These are phyloP conservation scores for Kwoniella botswanensis DNA, from an alignment of 768 basidiomycete species.

Conservation along the genomic window DNA sequence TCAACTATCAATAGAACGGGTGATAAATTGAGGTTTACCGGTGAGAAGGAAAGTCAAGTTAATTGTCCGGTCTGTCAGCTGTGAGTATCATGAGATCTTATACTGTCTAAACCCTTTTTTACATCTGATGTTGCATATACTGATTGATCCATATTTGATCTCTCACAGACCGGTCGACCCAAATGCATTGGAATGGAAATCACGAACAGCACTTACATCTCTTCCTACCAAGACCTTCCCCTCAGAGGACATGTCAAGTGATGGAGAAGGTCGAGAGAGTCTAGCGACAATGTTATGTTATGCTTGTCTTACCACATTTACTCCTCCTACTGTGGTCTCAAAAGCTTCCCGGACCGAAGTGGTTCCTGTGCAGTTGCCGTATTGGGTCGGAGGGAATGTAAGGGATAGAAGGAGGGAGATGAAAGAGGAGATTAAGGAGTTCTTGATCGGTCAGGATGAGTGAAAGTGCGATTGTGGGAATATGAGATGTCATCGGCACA, in stretches of 20 bases:
- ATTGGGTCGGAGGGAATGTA: constrained; percentile 39
- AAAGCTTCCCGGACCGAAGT: neutral
- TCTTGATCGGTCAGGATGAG: constrained; percentile 36
- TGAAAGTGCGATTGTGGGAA: neutral
- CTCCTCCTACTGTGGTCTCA: constrained; percentile 24
- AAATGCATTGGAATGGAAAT: constrained; percentile 54
- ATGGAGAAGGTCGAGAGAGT: neutral
- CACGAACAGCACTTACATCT: constrained; percentile 50
- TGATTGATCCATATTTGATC: neutral
- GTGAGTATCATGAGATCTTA: constrained; percentile 31
- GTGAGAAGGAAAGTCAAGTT: constrained; percentile 13
- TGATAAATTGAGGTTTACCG: constrained; percentile 54
- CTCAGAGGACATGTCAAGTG: neutral
- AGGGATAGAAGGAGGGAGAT: constrained; percentile 31
- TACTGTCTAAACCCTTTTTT: no score
- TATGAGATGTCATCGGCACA: neutral
- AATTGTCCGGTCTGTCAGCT: constrained; percentile 49
- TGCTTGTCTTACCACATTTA: constrained; percentile 53
- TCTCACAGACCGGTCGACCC: constrained; percentile 49
- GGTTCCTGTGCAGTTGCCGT: constrained; percentile 32
- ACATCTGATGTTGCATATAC: neutral
- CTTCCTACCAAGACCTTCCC: constrained; percentile 21
- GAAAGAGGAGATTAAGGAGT: constrained; percentile 42
- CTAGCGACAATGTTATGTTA: constrained; percentile 51
- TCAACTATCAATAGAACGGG: constrained; percentile 57